Conservation (phyloP, 257 asterid species). For the Marsdenia floribunda region DNA sequence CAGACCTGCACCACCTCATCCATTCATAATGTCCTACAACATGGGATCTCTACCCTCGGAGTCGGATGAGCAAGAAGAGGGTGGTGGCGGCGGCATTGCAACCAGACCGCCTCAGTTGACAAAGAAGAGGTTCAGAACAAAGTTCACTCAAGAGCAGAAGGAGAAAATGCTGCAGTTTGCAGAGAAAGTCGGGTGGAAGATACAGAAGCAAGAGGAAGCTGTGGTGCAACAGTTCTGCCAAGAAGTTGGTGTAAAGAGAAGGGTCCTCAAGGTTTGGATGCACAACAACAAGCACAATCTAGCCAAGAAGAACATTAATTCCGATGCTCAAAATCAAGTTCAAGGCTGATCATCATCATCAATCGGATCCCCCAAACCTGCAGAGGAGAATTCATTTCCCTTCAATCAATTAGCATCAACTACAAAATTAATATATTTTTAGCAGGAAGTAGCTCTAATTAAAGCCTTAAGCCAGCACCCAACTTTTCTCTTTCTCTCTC, state of each 20-base stretch:
- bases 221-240: slow-evolving; percentile 83
- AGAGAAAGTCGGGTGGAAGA: slow-evolving; percentile 88
- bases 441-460: slow-evolving; percentile 6
- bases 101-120: slow-evolving; percentile 28
- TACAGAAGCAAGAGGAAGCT: slow-evolving; percentile 72
- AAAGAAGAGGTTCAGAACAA: slow-evolving; percentile 80
- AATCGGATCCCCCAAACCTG: no score
- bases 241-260: slow-evolving; percentile 71
- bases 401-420: neutral
- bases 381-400: neutral
- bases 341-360: neutral
- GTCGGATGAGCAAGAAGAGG: slow-evolving; percentile 55
- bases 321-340: slow-evolving; percentile 25
- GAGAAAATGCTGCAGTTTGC: slow-evolving; percentile 83
- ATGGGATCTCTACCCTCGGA: slow-evolving; percentile 43
- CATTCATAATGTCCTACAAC: slow-evolving; percentile 61
- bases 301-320: slow-evolving; percentile 42
- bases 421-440: neutral
- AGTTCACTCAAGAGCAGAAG: slow-evolving; percentile 76
- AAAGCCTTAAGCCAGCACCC: neutral
- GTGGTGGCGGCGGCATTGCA: slow-evolving; percentile 26
- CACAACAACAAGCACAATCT: slow-evolving; percentile 77
- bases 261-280: slow-evolving; percentile 92
- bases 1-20: slow-evolving; percentile 41
- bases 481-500: neutral